These are phyloP conservation scores for Chloris gayana DNA, from an alignment of 176 grass and related monocot species.

Conservation along the genomic window DNA sequence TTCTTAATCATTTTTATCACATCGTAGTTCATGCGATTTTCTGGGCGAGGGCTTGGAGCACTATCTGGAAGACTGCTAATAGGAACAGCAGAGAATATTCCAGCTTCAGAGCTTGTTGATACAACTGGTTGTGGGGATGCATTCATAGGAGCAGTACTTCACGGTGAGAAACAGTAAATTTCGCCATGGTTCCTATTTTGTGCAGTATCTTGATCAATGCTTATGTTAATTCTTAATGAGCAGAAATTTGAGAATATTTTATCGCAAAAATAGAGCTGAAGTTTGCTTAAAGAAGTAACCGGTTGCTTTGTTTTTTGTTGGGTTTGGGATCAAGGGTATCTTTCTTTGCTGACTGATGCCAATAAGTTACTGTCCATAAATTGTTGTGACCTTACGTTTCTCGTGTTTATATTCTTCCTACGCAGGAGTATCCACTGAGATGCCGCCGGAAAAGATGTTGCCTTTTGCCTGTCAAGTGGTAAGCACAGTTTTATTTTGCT, in stretches of 20 bases:
- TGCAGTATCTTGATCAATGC: not conserved
- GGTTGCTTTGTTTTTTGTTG: not conserved
- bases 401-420: not conserved
- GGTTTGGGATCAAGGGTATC: conserved; percentile 3
- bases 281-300: not conserved
- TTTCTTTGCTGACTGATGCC: not conserved
- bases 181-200: not conserved
- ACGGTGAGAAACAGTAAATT: conserved; percentile 31
- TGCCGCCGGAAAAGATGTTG: conserved; percentile 45
- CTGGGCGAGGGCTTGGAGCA: conserved; percentile 24
- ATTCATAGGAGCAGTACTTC: conserved; percentile 59
- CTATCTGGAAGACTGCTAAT: conserved; percentile 47
- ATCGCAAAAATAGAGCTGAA: not conserved
- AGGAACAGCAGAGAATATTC: conserved; percentile 54
- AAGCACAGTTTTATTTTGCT: conserved; percentile 14
- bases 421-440: conserved; percentile 39
- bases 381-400: not conserved
- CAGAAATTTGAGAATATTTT: not conserved
- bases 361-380: not conserved
- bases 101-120: conserved; percentile 53
- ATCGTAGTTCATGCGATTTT: conserved; percentile 41
- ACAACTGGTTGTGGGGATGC: conserved; percentile 67
- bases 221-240: not conserved
- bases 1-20: not conserved
- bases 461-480: conserved; percentile 61